Percentiles rank a stretch among this genome's conserved stretches.
Evolutionary conservation across 2,329 filamentous ascomycete species (phyloP).

Genomic region (Dichotomopilus funicola): DNA sequence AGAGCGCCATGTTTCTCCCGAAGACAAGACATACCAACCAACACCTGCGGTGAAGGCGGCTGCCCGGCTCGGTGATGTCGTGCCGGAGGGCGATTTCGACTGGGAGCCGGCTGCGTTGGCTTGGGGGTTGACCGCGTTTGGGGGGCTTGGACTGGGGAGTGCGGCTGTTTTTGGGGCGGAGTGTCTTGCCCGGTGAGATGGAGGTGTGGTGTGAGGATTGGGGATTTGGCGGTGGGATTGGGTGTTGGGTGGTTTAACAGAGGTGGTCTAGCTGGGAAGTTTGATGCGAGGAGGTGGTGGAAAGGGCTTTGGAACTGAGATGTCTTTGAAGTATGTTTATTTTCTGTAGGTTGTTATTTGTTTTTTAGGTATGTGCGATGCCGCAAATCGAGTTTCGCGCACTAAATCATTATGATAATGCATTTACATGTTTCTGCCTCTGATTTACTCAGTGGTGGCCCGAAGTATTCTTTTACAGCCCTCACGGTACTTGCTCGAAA

Average conservation of each 20-base stretch:
- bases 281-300: no score
- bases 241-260: background rate
- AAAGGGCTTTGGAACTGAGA: no score
- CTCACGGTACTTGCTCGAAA: no score
- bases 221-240: background rate
- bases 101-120: conserved; percentile 42
- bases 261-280: background rate
- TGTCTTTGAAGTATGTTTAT: no score
- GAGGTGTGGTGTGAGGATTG: background rate
- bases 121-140: conserved; percentile 40
- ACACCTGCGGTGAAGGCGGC: conserved; percentile 28
- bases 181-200: conserved; percentile 33
- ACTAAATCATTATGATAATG: no score
- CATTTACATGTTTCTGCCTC: no score
- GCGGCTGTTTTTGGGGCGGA: conserved; percentile 43
- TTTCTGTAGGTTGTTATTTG: no score
- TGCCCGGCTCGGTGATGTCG: conserved; percentile 35
- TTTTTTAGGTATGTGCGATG: no score
- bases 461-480: no score
- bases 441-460: no score
- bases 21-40: conserved; percentile 35
- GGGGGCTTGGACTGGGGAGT: conserved; percentile 39
- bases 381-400: no score
- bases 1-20: background rate
- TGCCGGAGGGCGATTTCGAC: conserved; percentile 36